Evolutionary conservation across 2,329 filamentous ascomycete species (phyloP), one percentile per base, ranked within the genome.

Genomic region (Ophiosphaerella korrae): DNA sequence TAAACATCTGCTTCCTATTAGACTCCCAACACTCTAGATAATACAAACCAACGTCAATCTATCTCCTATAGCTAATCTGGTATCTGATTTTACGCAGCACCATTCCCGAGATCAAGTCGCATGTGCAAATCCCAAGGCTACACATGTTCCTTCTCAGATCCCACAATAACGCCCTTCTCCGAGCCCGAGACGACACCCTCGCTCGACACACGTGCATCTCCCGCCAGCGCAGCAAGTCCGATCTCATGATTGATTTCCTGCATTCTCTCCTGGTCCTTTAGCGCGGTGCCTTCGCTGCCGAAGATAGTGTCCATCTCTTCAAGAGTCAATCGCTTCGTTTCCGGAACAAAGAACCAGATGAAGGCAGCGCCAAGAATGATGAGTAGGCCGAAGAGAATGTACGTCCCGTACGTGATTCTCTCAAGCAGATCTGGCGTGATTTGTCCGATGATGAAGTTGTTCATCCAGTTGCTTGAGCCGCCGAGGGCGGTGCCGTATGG

Each of bases 401-500:
- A 90, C 0, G 88, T 89, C 12, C 88, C 88, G 53, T 88, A 90
- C 0, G 78, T 82, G 45, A 90, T 88, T 11, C 73, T 67, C 2
- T 77, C 75, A 2, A 90, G 75, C 82, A 90, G 86, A 50, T 87
- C 82, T 0, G 87, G 87, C 0, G 87, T 89, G 9, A 88, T 83
- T 62, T 88, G 85, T 0, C 85, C 87, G 21, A 90, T 84, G 45
- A 88, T 79, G 53, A 79, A 82, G 55, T 82, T 81, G 63, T 78
- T 84, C 80, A 76, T 70, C 75, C 75, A 78, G 57, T 78, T 78
- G 13, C 58, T 63, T 1, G 65, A 71, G 26, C 86, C 86, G 13
- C 86, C 88, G 0, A 92, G 75, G 0, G 88, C 80, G 11, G 88
- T 87, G 35, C 88, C 88, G 52, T 90, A 89, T 0, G 88, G 82